Evolutionary conservation across 1,284 basidiomycete genomes (phyloP).

Genomic region (Trichosporon coremiiforme): DNA sequence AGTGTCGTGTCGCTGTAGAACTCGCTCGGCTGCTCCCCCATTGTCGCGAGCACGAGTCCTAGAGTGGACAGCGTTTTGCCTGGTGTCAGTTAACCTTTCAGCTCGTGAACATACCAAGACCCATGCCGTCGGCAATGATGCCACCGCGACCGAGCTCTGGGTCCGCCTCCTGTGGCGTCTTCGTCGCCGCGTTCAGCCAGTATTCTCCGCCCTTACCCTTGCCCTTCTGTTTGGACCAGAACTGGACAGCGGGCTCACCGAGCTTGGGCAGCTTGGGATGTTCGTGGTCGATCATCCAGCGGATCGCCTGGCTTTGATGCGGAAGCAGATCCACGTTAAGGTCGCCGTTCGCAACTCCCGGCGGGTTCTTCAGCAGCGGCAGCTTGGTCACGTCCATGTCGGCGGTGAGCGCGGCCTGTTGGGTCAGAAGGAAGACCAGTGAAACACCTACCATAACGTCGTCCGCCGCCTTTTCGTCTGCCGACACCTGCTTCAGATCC

Average conservation of each 20-base stretch:
- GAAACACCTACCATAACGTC: slow-evolving; percentile 62
- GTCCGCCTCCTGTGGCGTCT: slow-evolving; percentile 67
- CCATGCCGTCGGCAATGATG: slow-evolving; percentile 87
- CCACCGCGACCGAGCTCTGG: slow-evolving; percentile 78
- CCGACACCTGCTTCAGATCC: slow-evolving; percentile 72
- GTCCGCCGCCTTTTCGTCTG: slow-evolving; percentile 63
- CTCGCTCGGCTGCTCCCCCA: slow-evolving; percentile 61
- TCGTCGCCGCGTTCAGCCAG: slow-evolving; percentile 69
- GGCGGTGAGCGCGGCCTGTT: slow-evolving; percentile 46
- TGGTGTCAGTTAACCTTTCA: slow-evolving; percentile 23
- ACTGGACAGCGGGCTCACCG: slow-evolving; percentile 75
- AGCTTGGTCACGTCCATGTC: slow-evolving; percentile 47
- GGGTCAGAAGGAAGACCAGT: not conserved
- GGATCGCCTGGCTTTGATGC: slow-evolving; percentile 62
- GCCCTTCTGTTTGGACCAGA: slow-evolving; percentile 70
- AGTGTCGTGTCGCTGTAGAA: slow-evolving; percentile 69
- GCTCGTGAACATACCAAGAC: slow-evolving; percentile 56
- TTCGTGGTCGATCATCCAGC: slow-evolving; percentile 76
- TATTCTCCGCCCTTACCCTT: slow-evolving; percentile 52
- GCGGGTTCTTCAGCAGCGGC: slow-evolving; percentile 62
- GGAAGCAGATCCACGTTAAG: slow-evolving; percentile 71
- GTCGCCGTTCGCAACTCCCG: slow-evolving; percentile 66
- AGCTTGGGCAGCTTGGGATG: slow-evolving; percentile 71
- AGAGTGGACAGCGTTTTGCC: slow-evolving; percentile 85
- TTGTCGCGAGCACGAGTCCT: slow-evolving; percentile 72